Evolutionary conservation across 2,329 filamentous ascomycete species (phyloP).

Genomic region (Penicillium sp.): DNA sequence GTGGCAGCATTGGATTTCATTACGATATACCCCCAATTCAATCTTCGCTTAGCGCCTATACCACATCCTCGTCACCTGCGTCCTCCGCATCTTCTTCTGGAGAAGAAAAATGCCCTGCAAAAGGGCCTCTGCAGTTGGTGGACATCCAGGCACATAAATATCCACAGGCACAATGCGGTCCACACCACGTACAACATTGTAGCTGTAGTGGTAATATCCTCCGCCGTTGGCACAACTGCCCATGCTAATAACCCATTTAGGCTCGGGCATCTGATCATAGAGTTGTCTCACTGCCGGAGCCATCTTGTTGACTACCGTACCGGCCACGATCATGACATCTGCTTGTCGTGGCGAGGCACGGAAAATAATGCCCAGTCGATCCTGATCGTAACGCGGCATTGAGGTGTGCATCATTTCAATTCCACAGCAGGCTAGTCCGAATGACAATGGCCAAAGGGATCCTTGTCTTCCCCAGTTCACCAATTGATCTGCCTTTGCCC

Average conservation of each 20-base stretch:
- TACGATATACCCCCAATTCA: neutral
- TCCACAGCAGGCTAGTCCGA: conserved; percentile 84
- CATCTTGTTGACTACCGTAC: conserved; percentile 96
- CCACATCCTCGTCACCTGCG: conserved; percentile 52
- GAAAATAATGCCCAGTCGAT: conserved; percentile 86
- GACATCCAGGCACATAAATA: conserved; percentile 74
- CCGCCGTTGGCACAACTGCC: conserved; percentile 81
- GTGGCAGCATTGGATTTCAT: neutral
- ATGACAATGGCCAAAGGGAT: conserved; percentile 85
- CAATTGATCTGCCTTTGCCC: conserved; percentile 73
- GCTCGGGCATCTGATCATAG: conserved; percentile 95
- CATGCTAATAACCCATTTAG: conserved; percentile 83
- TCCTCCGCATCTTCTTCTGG: conserved; percentile 68
- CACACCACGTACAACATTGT: conserved; percentile 71
- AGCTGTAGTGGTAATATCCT: conserved; percentile 85
- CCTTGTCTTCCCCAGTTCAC: conserved; percentile 81
- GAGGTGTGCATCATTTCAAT: conserved; percentile 92
- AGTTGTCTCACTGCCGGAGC: conserved; percentile 83
- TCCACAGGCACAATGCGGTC: conserved; percentile 77
- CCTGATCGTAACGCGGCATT: conserved; percentile 83
- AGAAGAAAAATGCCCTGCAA: conserved; percentile 68
- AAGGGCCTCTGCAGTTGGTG: conserved; percentile 52
- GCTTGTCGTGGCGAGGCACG: conserved; percentile 82
- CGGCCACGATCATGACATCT: conserved; percentile 91
- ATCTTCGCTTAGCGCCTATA: conserved; percentile 46